These are phyloP conservation scores for Fomitopsis pulvina DNA, from an alignment of 768 basidiomycete genomes.

Conservation along the genomic window DNA sequence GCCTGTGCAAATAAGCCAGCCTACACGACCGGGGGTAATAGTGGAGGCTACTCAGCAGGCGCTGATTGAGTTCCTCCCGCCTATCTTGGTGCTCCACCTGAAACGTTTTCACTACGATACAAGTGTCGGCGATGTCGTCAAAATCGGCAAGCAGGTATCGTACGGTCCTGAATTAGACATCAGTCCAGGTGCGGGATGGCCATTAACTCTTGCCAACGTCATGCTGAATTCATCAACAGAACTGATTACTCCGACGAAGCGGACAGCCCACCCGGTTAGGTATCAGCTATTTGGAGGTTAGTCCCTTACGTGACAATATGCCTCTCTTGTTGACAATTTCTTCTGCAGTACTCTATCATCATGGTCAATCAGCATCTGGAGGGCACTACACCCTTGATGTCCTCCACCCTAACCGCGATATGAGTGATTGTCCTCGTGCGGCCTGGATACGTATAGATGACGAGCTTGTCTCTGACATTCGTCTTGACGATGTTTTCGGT, in stretches of 20 bases:
- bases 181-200: conserved; percentile 42
- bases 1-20: conserved; percentile 63
- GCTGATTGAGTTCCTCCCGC: conserved; percentile 78
- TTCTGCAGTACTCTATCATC: conserved; percentile 78
- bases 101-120: conserved; percentile 90
- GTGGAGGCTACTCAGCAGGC: conserved; percentile 70
- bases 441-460: conserved; percentile 95
- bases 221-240: too few species aligned
- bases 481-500: conserved; percentile 66
- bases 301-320: conserved; percentile 19
- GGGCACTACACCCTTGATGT: conserved; percentile 96
- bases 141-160: conserved; percentile 74
- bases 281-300: conserved; percentile 84
- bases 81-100: conserved; percentile 80
- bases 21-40: conserved; percentile 47
- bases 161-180: conserved; percentile 79
- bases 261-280: conserved; percentile 39
- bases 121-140: conserved; percentile 68
- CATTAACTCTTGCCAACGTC: conserved; percentile 4
- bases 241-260: conserved; percentile 48
- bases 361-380: conserved; percentile 83
- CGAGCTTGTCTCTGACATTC: conserved; percentile 74
- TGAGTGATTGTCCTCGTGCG: conserved; percentile 38
- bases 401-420: conserved; percentile 62
- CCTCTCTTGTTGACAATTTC: not conserved